Percentiles rank a stretch among this genome's conserved stretches.
Evolutionary conservation across 257 asterid genomes (phyloP).

Genomic region (Nicotiana obtusifolia): DNA sequence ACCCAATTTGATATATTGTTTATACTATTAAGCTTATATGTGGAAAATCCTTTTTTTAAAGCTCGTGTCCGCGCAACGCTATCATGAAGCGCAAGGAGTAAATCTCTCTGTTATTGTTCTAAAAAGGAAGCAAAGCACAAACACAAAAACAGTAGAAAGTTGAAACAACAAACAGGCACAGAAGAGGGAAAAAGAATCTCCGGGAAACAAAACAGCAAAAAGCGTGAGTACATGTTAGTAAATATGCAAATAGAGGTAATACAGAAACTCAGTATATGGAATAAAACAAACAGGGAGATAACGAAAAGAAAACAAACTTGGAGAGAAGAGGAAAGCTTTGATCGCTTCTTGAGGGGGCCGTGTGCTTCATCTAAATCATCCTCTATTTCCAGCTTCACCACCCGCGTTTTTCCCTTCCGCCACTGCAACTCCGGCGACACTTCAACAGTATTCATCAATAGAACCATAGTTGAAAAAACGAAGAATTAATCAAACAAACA

Average conservation of each 20-base stretch:
- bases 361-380: constrained; percentile 43
- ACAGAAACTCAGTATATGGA: too few relatives aligned
- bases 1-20: not conserved
- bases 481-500: not conserved
- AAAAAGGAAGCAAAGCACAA: not conserved
- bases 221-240: too few relatives aligned
- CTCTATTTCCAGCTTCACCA: constrained; percentile 36
- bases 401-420: constrained; percentile 29
- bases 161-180: not conserved
- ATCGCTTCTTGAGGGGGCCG: constrained; percentile 38
- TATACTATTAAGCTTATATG: not conserved
- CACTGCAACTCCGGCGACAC: constrained; percentile 13
- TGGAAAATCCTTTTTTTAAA: not conserved
- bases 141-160: not conserved
- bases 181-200: not conserved
- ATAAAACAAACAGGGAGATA: not conserved
- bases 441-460: constrained; percentile 28
- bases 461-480: constrained; percentile 27
- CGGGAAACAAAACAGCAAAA: not conserved
- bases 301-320: constrained; percentile 9
- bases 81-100: not conserved
- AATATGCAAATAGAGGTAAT: not conserved
- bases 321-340: constrained; percentile 24
- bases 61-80: not conserved
- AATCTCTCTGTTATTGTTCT: not conserved